These are phyloP conservation scores for Penicillium hordei DNA, from an alignment of 2,329 filamentous ascomycete genomes.

Conservation along the genomic window DNA sequence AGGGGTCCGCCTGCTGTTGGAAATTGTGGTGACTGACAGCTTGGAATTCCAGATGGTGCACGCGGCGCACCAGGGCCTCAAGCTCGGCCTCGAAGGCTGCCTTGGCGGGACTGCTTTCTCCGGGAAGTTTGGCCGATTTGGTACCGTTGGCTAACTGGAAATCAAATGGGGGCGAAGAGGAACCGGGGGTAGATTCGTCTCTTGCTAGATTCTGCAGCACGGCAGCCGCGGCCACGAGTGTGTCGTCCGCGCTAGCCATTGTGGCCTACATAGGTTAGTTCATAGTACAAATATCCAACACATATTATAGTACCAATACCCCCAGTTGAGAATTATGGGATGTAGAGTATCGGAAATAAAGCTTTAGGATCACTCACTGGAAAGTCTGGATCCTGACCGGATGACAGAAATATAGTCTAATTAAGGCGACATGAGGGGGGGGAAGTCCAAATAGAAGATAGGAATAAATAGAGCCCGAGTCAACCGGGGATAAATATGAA, in stretches of 20 bases:
- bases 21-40: slow-evolving; percentile 55
- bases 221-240: slow-evolving; percentile 47
- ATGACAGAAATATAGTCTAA: slow-evolving; percentile 22
- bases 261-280: slow-evolving; percentile 34
- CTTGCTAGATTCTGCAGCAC: slow-evolving; percentile 49
- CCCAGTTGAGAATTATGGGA: neutral
- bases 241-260: slow-evolving; percentile 51
- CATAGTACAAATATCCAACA: neutral
- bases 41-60: slow-evolving; percentile 80
- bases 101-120: slow-evolving; percentile 73
- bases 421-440: slow-evolving; percentile 33
- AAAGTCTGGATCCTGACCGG: slow-evolving; percentile 31
- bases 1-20: slow-evolving; percentile 50
- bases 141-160: slow-evolving; percentile 50
- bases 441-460: neutral
- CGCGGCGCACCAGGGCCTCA: slow-evolving; percentile 70
- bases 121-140: slow-evolving; percentile 69
- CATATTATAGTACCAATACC: neutral
- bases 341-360: neutral
- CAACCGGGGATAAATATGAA: slow-evolving; percentile 14
- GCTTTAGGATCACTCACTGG: slow-evolving; percentile 25
- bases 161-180: slow-evolving; percentile 37
- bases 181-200: slow-evolving; percentile 37
- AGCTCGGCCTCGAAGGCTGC: slow-evolving; percentile 78
- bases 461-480: slow-evolving; percentile 12